Evolutionary conservation across 352 stramenopile genomes (phyloP).

Genomic region (Phytophthora cajani): DNA sequence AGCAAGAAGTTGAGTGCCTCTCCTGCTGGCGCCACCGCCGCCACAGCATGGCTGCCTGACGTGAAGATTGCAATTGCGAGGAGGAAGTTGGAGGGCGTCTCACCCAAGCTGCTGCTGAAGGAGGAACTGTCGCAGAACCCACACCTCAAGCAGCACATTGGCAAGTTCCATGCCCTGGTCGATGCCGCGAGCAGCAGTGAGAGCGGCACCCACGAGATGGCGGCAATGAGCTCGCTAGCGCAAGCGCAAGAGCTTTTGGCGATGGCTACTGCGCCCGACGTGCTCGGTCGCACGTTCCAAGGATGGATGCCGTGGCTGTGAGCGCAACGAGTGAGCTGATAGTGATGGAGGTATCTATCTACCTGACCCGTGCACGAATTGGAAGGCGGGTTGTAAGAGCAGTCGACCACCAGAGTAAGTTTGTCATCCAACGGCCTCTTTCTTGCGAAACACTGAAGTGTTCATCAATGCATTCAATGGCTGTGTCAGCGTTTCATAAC

Average conservation of each 20-base stretch:
- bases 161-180: conserved; percentile 64
- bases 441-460: not conserved
- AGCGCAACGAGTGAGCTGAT: not conserved
- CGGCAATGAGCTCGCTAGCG: conserved; percentile 56
- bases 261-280: conserved; percentile 80
- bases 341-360: too few relatives aligned
- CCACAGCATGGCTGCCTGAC: conserved; percentile 67
- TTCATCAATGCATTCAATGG: not conserved
- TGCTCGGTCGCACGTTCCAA: conserved; percentile 83
- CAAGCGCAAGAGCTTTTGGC: conserved; percentile 87
- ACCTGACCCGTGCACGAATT: too few relatives aligned
- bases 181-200: conserved; percentile 40
- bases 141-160: conserved; percentile 62
- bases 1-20: conserved; percentile 21
- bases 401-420: conserved; percentile 3
- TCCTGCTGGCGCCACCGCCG: conserved; percentile 1
- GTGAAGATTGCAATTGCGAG: conserved; percentile 81
- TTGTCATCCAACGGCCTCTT: not conserved
- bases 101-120: conserved; percentile 70
- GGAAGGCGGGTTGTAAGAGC: not conserved
- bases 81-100: conserved; percentile 78
- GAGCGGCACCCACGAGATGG: conserved; percentile 16
- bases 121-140: conserved; percentile 78
- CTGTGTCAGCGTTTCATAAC: too few relatives aligned
- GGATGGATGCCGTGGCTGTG: conserved; percentile 85